These are phyloP conservation scores for Inga oerstediana DNA, from an alignment of 306 rosid species.

Conservation along the genomic window DNA sequence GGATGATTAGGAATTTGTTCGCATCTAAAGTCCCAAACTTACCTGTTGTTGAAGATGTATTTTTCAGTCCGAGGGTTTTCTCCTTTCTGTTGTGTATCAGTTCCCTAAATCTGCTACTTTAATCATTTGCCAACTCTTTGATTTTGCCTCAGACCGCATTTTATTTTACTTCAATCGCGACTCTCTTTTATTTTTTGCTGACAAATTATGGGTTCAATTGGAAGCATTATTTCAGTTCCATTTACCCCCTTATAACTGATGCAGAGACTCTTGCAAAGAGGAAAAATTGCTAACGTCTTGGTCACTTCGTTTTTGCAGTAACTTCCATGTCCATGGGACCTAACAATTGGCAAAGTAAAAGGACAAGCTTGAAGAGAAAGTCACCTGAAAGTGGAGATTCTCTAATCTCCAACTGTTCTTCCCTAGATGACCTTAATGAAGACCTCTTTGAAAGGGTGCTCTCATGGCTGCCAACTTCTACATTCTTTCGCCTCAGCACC, in stretches of 20 bases:
- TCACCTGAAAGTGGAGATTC: constrained; percentile 43
- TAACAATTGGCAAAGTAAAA: constrained; percentile 22
- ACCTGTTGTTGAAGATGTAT: too few species aligned
- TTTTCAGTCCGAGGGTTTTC: neutral
- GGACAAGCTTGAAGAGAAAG: constrained; percentile 68
- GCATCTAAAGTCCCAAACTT: constrained; percentile 21
- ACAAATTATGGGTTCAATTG: constrained; percentile 4
- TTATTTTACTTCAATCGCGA: constrained; percentile 13
- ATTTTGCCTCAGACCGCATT: constrained; percentile 12
- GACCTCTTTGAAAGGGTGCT: constrained; percentile 87
- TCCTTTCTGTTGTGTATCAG: neutral
- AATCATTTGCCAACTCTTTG: constrained; percentile 15
- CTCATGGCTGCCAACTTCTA: constrained; percentile 84
- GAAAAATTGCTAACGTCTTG: constrained; percentile 11
- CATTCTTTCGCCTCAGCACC: constrained; percentile 78
- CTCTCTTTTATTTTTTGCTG: neutral
- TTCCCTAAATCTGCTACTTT: constrained; percentile 1
- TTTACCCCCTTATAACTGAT: constrained; percentile 4
- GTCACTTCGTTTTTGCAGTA: constrained; percentile 46
- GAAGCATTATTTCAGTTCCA: constrained; percentile 3
- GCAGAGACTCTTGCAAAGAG: neutral
- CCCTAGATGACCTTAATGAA: constrained; percentile 82
- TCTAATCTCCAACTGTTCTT: constrained; percentile 35
- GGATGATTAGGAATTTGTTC: neutral
- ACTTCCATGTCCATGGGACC: constrained; percentile 52